Percentiles rank a stretch among this genome's conserved stretches.
Evolutionary conservation across 306 rosid genomes (phyloP).

Genomic region (Oemleria cerasiformis): DNA sequence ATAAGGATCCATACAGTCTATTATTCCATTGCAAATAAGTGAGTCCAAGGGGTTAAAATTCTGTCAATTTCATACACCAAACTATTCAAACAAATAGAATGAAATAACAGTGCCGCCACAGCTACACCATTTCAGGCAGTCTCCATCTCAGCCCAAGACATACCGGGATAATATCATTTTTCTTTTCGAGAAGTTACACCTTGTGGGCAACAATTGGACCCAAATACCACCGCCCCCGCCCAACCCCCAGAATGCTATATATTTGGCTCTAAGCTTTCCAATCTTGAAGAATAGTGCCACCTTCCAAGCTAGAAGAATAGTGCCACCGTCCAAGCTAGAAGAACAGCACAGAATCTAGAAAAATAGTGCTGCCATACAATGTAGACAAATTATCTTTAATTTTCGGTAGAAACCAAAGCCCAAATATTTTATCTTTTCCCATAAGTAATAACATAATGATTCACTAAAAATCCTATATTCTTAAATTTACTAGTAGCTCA

Average conservation of each 20-base stretch:
- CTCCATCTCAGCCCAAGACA: slow-evolving; percentile 4
- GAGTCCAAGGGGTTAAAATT: too few species aligned
- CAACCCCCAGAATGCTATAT: neutral
- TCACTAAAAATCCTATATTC: neutral
- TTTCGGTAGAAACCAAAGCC: neutral
- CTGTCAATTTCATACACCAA: too few species aligned
- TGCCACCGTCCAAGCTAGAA: too few species aligned
- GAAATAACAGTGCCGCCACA: neutral
- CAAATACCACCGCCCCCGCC: neutral
- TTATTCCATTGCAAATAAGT: too few species aligned
- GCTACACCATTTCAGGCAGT: neutral
- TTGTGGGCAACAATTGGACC: neutral
- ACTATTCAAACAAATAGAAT: neutral
- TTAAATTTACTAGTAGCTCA: neutral
- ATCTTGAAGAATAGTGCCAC: neutral
- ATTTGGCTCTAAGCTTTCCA: neutral
- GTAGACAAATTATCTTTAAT: neutral
- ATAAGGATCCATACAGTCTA: too few species aligned
- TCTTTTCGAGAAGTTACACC: neutral
- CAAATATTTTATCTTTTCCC: neutral
- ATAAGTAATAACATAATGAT: neutral
- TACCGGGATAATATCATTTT: neutral
- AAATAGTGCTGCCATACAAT: too few species aligned
- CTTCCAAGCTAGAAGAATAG: neutral
- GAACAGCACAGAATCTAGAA: too few species aligned